Conservation (phyloP, 2,329 filamentous ascomycete genomes). For the Diaporthe batatas region DNA sequence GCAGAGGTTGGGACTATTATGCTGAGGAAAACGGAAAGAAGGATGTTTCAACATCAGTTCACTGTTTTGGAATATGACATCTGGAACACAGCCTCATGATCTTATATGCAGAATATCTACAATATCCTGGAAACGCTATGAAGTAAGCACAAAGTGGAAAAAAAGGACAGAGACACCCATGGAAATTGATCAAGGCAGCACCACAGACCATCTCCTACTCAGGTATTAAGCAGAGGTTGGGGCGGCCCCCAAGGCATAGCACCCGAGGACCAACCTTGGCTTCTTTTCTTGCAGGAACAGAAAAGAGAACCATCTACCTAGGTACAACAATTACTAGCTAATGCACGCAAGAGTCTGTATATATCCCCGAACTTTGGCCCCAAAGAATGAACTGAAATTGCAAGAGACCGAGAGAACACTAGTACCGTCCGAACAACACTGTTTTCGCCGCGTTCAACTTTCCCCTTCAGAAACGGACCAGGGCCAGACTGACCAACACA, state of each 20-base stretch:
- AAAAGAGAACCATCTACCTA: no score
- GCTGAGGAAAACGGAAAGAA: no score
- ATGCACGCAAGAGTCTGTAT: no score
- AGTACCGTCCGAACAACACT: neutral
- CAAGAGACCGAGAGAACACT: no score
- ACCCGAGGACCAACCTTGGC: no score
- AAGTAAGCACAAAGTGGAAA: neutral
- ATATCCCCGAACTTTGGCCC: no score
- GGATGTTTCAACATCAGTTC: neutral
- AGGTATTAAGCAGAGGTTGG: slow-evolving; percentile 32
- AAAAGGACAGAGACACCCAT: neutral
- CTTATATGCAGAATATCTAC: neutral
- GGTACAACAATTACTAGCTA: no score
- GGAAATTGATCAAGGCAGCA: neutral
- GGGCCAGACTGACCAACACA: neutral
- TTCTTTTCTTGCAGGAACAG: no score
- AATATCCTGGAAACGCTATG: slow-evolving; percentile 6
- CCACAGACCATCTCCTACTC: no score
- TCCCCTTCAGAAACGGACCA: neutral
- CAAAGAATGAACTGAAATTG: no score
- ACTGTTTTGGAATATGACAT: neutral
- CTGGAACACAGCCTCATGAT: neutral
- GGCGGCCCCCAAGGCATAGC: slow-evolving; percentile 21
- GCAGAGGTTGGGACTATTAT: neutral
- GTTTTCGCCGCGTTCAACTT: neutral